Evolutionary conservation across 805 yeast species (phyloP), one percentile per base, ranked within the genome.

Genomic region (Candida loeiensis): DNA sequence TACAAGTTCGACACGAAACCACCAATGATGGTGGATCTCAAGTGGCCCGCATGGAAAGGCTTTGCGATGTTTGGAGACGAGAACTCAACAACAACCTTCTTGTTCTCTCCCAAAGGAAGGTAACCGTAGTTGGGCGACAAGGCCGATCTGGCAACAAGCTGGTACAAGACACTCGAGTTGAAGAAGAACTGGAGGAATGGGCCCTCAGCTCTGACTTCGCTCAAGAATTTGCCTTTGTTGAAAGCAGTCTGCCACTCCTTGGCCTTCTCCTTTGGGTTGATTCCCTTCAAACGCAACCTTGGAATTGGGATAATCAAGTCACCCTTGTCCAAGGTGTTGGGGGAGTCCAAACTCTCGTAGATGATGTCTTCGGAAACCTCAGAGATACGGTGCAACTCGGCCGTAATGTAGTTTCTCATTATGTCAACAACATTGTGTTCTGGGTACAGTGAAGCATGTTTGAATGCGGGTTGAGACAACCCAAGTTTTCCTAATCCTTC

Each of bases 11-110:
- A 69, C 36, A 93, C 63, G 70, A 89, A 93, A 12, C 98, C 98
- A 53, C 99, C 99, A 60, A 93, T 93, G 58, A 93, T 93, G 33
- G 99, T 93, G 22, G 95, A 85, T 67, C 99, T 83, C 64, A 93
- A 78, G 64, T 93, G 99, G 45, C 99, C 99, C 40, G 99, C 99
- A 61, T 93, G 99, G 84, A 93, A 93, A 9, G 99, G 99, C 69
- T 93, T 93, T 49, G 99, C 99, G 57, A 93, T 91, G 66, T 93
- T 93, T 49, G 99, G 99, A 25, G 98, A 90, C 2, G 96, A 87
- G 57, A 93, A 93, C 64, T 93, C 99, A 53, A 93, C 75, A 33
- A 89, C 54, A 13, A 85, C 73, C 67, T 88, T 84, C 47, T 56
- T 57, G 47, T 79, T 80, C 29, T 65, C 64, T 43, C 93, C 96